Percentiles rank a stretch among this genome's conserved stretches.
These are phyloP conservation scores for Haberlea rhodopensis DNA, from an alignment of 257 asterid genomes.

Conservation along the genomic window DNA sequence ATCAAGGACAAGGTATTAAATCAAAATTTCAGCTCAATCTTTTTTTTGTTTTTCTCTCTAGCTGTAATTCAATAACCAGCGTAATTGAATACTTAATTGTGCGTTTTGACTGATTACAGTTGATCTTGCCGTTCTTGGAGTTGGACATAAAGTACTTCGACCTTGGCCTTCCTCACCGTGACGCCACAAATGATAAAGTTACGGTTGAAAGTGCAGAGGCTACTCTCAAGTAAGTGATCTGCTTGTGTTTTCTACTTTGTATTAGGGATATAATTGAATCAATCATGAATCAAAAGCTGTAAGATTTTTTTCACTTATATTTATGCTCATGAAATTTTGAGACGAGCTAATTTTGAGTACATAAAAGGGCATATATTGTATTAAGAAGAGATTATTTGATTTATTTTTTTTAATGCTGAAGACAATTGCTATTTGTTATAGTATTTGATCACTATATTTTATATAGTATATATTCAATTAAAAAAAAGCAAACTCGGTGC, in stretches of 20 bases:
- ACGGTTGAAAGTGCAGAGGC: conserved; percentile 99
- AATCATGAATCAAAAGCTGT: background rate
- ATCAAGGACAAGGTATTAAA: conserved; percentile 84
- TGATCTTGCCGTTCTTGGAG: conserved; percentile 87
- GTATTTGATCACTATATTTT: background rate
- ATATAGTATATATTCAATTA: too few relatives aligned
- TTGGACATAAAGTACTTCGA: conserved; percentile 95
- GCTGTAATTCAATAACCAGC: conserved; percentile 12
- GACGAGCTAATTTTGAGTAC: background rate
- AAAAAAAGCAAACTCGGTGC: too few relatives aligned
- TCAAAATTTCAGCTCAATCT: conserved; percentile 11
- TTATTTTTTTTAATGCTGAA: too few relatives aligned
- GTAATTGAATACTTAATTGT: conserved; percentile 15
- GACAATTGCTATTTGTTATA: too few relatives aligned
- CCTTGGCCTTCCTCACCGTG: conserved; percentile 95
- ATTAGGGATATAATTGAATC: background rate
- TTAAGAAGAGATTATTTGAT: background rate
- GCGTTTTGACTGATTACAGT: too few relatives aligned
- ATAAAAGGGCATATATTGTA: background rate
- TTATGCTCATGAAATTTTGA: background rate
- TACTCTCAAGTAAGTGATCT: conserved; percentile 76
- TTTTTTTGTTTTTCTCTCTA: background rate
- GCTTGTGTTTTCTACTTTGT: background rate
- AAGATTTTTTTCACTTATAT: too few relatives aligned
- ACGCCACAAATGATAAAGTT: conserved; percentile 94